Evolutionary conservation across 192 early-diverging fungal genomes (phyloP), one percentile per base, ranked within the genome.

Genomic region (Haplosporangium gracile): DNA sequence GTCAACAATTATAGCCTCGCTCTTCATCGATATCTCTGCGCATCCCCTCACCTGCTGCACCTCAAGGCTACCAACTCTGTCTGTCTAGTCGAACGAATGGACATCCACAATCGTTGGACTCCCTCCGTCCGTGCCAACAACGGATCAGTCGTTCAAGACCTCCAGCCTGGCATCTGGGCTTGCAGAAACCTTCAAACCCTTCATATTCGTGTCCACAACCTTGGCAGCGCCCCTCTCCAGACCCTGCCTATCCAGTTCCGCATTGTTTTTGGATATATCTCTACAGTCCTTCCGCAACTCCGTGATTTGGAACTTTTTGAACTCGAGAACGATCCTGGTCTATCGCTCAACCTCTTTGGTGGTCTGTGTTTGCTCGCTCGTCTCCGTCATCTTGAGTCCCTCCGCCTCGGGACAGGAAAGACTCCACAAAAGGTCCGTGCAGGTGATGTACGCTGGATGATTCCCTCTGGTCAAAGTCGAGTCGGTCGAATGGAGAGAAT

Each of bases 311-410:
- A 57, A 10, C 55, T 57, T 7, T 57, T 57, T 57, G 55, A 57
- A 57, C 55, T 57, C 55, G 55, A 57, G 55, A 57, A 57, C 24
- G 55, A 57, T 10, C 55, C 55, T n/a, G 55, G 55, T 57, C 55
- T 57, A 0, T 26, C 22, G 8, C 26, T 57, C 55, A 57, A 0
- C 9, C 55, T 57, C n/a, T 57, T 10, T 57, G 55, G 55, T 26
- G 55, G 55, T 11, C 55, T 57, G 5, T 57, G 55, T 57, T 18
- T 57, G 55, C 55, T 57, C 55, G 22, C 55, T 26, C n/a, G 24
- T 57, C 55, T 57, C n/a, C 55, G n/a, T 26, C n/a, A 57, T 2
- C 55, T 57, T 18, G 55, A 57, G 9, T 57, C 55, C 24, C n/a
- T 57, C n/a, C 55, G n/a, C 5, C 55, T 57, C 7, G 55, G 55